Evolutionary conservation across 495 filamentous ascomycete genomes (phyloP).

Genomic region (Tuber calosporum): DNA sequence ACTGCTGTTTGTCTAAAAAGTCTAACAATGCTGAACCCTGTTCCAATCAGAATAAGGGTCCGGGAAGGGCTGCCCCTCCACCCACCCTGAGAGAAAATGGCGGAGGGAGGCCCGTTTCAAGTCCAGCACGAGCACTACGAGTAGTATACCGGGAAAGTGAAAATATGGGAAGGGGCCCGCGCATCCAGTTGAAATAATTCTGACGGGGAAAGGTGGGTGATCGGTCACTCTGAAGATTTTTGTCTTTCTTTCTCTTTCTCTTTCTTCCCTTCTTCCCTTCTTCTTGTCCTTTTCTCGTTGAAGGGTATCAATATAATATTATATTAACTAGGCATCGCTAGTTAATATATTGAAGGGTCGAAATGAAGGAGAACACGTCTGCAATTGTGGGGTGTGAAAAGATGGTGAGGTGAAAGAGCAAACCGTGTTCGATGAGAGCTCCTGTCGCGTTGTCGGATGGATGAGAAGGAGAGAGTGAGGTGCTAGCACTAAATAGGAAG

Average conservation of each 20-base stretch:
- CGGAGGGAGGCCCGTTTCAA: conserved; percentile 1
- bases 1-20: background rate
- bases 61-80: background rate
- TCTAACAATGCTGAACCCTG: background rate
- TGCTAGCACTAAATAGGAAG: conserved; percentile 6
- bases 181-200: background rate
- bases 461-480: background rate
- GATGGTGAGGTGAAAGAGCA: background rate
- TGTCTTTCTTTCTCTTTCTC: no score
- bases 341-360: background rate
- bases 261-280: no score
- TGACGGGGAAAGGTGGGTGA: background rate
- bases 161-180: background rate
- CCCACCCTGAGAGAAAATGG: background rate
- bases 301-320: no score
- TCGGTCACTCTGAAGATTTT: no score
- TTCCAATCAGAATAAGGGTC: background rate
- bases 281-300: no score
- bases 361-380: background rate
- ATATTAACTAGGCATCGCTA: no score
- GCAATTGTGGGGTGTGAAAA: background rate
- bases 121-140: no score
- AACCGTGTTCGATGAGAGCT: background rate
- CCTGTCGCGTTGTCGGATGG: conserved; percentile 1
- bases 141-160: background rate